These are phyloP conservation scores for Wallacemonas rigidus DNA, from an alignment of 208 protist genomes.

Conservation along the genomic window DNA sequence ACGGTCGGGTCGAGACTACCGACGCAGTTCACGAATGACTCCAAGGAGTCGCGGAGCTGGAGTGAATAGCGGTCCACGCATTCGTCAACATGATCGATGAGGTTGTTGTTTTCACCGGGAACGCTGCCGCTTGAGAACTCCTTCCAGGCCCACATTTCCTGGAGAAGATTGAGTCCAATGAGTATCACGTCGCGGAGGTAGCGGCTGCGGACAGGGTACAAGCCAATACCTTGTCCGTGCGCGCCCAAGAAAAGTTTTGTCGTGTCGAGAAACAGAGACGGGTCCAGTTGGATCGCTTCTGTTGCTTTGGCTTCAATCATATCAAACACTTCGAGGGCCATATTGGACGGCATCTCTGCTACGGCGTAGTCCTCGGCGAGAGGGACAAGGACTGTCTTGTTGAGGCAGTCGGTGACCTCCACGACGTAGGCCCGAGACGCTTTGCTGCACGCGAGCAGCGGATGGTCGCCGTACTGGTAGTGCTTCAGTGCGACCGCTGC, in stretches of 20 bases:
- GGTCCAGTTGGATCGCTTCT: conserved; percentile 52
- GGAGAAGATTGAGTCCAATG: conserved; percentile 71
- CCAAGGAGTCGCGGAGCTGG: conserved; percentile 60
- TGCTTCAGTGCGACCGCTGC: conserved; percentile 52
- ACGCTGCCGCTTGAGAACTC: conserved; percentile 37
- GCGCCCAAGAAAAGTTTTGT: conserved; percentile 72
- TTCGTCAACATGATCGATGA: conserved; percentile 73
- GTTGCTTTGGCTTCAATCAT: conserved; percentile 55
- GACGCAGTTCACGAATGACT: conserved; percentile 61
- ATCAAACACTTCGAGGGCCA: conserved; percentile 59
- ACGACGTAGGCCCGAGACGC: conserved; percentile 35
- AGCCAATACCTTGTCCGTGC: conserved; percentile 62
- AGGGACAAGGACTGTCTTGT: conserved; percentile 56
- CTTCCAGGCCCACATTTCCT: conserved; percentile 87
- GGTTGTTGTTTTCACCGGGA: conserved; percentile 62
- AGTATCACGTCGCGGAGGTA: conserved; percentile 83
- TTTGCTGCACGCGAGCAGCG: conserved; percentile 53
- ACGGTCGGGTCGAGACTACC: conserved; percentile 45
- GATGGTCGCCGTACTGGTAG: conserved; percentile 80
- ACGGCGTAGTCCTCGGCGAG: conserved; percentile 83
- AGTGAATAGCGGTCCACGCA: conserved; percentile 60
- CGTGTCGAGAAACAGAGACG: conserved; percentile 42
- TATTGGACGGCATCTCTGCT: conserved; percentile 59
- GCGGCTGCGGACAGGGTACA: conserved; percentile 30
- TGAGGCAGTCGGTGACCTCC: conserved; percentile 59